Percentiles rank a stretch among this genome's conserved stretches.
These are phyloP conservation scores for Tuber magnatum DNA, from an alignment of 495 filamentous ascomycete genomes.

Conservation along the genomic window DNA sequence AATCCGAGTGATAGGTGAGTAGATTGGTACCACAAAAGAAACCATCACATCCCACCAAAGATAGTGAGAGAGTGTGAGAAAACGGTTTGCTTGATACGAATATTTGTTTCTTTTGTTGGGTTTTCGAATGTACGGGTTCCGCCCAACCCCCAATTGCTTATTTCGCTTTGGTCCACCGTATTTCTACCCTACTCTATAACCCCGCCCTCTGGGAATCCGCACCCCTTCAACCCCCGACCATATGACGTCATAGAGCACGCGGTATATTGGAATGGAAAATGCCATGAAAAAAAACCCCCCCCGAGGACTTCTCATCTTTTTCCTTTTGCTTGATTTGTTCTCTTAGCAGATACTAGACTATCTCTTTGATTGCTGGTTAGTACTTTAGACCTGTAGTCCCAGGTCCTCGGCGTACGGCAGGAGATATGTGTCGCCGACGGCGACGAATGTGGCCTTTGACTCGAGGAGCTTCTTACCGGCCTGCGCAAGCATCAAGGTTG, in stretches of 20 bases:
- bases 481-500: conserved; percentile 45
- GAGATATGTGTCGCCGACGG: conserved; percentile 79
- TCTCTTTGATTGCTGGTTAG: neutral
- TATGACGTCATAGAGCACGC: neutral
- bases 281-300: neutral
- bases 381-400: conserved; percentile 80
- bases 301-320: neutral
- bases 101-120: neutral
- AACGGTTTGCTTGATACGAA: neutral
- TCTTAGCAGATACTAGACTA: neutral
- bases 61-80: neutral
- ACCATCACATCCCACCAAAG: neutral
- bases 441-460: conserved; percentile 76
- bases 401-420: conserved; percentile 91
- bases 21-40: neutral
- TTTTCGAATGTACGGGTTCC: neutral
- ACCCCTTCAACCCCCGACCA: neutral
- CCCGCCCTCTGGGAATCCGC: neutral
- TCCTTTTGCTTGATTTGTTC: neutral
- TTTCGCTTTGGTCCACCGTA: neutral
- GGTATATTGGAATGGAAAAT: neutral
- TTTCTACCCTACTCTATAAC: conserved; percentile 2
- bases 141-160: neutral
- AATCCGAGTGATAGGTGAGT: neutral
- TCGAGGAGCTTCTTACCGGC: conserved; percentile 75